Conservation (phyloP, 2,329 filamentous ascomycete species). For the Hypoxylon sp. region DNA sequence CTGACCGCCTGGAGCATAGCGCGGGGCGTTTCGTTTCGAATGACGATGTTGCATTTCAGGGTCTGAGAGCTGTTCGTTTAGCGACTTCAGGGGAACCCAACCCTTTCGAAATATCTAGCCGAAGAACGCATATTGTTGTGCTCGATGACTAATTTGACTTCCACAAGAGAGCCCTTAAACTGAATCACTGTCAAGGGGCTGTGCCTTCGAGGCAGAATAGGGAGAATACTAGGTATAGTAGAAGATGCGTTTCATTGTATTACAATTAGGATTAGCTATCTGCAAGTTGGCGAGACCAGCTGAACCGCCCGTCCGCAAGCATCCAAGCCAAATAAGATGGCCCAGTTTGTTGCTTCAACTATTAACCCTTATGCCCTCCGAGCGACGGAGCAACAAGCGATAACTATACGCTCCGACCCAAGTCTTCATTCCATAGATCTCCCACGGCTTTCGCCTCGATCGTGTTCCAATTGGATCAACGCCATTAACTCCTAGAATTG, state of each 20-base stretch:
- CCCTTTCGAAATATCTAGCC: conserved; percentile 3
- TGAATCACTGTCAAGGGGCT: background rate
- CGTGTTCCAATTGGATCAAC: conserved; percentile 30
- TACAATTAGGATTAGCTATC: conserved; percentile 50
- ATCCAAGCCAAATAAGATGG: conserved; percentile 27
- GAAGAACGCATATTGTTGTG: background rate
- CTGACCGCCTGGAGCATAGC: conserved; percentile 18
- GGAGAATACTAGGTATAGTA: conserved; percentile 11
- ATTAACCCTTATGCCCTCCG: conserved; percentile 44
- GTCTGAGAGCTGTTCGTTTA: conserved; percentile 12
- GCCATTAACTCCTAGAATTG: conserved; percentile 44
- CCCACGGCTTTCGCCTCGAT: conserved; percentile 26
- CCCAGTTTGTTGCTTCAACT: conserved; percentile 30
- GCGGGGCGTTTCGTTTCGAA: conserved; percentile 31
- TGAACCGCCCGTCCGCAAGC: conserved; percentile 35
- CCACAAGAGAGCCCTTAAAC: background rate
- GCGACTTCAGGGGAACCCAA: background rate
- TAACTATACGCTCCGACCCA: conserved; percentile 40
- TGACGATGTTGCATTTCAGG: conserved; percentile 25
- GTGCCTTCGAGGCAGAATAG: background rate
- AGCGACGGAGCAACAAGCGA: conserved; percentile 43
- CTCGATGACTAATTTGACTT: background rate
- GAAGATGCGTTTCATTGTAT: conserved; percentile 43
- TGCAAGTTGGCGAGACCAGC: conserved; percentile 40
- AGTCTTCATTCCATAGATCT: conserved; percentile 20